Conservation (phyloP, 768 basidiomycete genomes). For the Multifurca ochricompacta region DNA sequence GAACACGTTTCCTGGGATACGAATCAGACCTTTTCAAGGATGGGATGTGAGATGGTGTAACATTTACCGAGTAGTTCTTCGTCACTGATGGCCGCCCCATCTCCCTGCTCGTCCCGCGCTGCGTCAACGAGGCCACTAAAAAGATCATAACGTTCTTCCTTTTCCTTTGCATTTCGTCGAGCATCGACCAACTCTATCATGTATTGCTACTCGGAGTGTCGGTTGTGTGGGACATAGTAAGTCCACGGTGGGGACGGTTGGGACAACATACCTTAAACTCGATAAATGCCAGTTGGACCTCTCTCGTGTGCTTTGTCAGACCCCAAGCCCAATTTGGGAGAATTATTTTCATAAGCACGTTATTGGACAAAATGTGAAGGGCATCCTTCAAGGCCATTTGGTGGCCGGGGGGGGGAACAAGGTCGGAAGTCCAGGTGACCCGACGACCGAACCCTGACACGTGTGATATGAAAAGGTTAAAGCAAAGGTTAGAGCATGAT, state of each 20-base stretch:
- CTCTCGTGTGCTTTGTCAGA: constrained; percentile 29
- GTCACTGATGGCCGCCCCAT: constrained; percentile 16
- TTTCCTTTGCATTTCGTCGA: constrained; percentile 13
- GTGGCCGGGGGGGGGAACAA: constrained; percentile 36
- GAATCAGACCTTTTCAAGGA: not conserved
- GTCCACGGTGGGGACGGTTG: no score
- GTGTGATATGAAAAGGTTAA: not conserved
- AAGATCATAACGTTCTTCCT: constrained; percentile 23
- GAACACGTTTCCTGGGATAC: constrained; percentile 24
- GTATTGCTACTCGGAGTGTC: constrained; percentile 17
- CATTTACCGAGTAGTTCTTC: constrained; percentile 21
- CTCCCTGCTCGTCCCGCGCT: constrained; percentile 16
- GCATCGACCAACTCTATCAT: constrained; percentile 25
- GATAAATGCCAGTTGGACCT: constrained; percentile 32
- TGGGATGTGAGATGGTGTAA: not conserved
- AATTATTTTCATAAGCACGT: constrained; percentile 32
- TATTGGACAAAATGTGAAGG: constrained; percentile 35
- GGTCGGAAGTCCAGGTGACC: constrained; percentile 42
- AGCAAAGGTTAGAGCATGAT: not conserved
- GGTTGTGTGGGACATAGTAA: not conserved
- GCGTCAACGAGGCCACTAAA: constrained; percentile 25
- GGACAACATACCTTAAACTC: constrained; percentile 34
- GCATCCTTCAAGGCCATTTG: constrained; percentile 42
- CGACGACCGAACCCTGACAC: constrained; percentile 38
- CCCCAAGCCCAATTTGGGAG: constrained; percentile 36